phyloP scores from a whole-genome alignment of 2,329 filamentous ascomycete species.

The Stagonosporopsis cucurbitacearum region DNA sequence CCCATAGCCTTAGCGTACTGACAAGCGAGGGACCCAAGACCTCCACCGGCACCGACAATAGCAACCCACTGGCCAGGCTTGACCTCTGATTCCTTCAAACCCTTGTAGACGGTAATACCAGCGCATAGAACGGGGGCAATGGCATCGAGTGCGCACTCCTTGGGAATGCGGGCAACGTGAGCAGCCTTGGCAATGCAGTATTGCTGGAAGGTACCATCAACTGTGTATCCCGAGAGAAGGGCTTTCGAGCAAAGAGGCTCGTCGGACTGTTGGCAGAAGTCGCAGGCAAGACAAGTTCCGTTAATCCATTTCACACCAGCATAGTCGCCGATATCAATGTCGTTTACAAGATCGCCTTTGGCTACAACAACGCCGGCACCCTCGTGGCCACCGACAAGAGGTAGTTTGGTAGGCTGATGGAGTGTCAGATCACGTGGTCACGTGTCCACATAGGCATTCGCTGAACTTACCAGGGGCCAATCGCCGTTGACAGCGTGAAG shows the following conservation, averaged over 20 bases:
- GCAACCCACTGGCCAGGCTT: constrained; percentile 79
- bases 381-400: constrained; percentile 81
- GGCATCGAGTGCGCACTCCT: constrained; percentile 76
- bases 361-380: constrained; percentile 85
- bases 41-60: constrained; percentile 85
- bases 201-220: constrained; percentile 92
- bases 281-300: constrained; percentile 81
- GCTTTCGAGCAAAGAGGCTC: constrained; percentile 83
- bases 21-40: constrained; percentile 77
- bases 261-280: constrained; percentile 80
- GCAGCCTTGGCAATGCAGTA: constrained; percentile 87
- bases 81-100: constrained; percentile 81
- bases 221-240: constrained; percentile 85
- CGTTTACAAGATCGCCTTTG: constrained; percentile 75
- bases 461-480: constrained; percentile 70
- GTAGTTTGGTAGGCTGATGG: constrained; percentile 70
- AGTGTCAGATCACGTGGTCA: constrained; percentile 20
- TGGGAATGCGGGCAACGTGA: constrained; percentile 82
- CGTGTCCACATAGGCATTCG: background rate
- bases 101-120: constrained; percentile 89
- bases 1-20: constrained; percentile 96
- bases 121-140: constrained; percentile 83
- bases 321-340: constrained; percentile 79
- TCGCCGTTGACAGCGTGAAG: constrained; percentile 83
- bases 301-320: constrained; percentile 94